These are phyloP conservation scores for Cordyceps pruinosa DNA, from an alignment of 2,329 filamentous ascomycete genomes.

Conservation along the genomic window DNA sequence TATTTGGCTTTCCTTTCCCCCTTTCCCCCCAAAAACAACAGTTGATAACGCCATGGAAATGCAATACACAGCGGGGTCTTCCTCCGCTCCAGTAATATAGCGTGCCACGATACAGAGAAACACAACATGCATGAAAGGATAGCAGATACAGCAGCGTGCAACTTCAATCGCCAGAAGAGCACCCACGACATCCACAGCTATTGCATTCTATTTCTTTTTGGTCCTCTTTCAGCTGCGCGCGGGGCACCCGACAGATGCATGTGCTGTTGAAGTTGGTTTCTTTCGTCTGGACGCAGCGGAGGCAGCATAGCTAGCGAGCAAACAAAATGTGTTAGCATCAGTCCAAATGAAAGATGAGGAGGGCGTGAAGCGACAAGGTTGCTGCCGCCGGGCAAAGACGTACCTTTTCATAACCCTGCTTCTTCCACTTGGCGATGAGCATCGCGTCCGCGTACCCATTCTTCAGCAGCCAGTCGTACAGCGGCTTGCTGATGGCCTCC, in stretches of 20 bases:
- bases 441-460: conserved; percentile 93
- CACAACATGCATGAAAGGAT: not conserved
- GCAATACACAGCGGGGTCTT: not conserved
- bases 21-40: conserved; percentile 5
- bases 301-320: conserved; percentile 67
- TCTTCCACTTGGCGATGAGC: conserved; percentile 99
- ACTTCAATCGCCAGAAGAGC: conserved; percentile 70
- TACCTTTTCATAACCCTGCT: conserved; percentile 96
- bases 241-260: conserved; percentile 92
- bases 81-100: not conserved
- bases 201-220: conserved; percentile 82
- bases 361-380: not conserved
- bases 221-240: conserved; percentile 80
- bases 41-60: conserved; percentile 7
- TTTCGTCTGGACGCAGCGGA: conserved; percentile 97
- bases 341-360: not conserved
- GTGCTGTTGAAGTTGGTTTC: conserved; percentile 98
- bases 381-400: conserved; percentile 19
- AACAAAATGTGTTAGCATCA: conserved; percentile 22
- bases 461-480: conserved; percentile 96
- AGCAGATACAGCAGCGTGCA: not conserved
- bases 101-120: not conserved
- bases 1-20: not conserved
- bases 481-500: conserved; percentile 82
- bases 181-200: conserved; percentile 88